Conservation (phyloP, 2,329 filamentous ascomycete species). For the Aspergillus niger region DNA sequence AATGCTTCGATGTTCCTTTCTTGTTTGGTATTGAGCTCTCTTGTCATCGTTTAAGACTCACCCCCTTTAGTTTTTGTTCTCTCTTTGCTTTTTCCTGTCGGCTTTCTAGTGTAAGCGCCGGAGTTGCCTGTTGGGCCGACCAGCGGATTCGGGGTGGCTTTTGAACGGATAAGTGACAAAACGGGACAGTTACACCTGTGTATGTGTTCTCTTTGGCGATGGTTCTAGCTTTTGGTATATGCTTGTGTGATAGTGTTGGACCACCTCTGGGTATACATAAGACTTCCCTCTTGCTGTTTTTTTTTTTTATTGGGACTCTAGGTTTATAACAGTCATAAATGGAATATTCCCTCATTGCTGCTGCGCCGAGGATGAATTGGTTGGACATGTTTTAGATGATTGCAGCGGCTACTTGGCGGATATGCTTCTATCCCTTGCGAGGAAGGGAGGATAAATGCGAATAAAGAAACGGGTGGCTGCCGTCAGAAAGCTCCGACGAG, state of each 20-base stretch:
- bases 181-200: background rate
- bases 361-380: background rate
- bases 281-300: background rate
- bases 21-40: slow-evolving; percentile 2
- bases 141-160: background rate
- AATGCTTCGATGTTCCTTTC: slow-evolving; percentile 1
- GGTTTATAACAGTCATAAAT: background rate
- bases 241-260: background rate
- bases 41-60: background rate
- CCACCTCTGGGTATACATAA: background rate
- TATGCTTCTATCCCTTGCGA: background rate
- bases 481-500: background rate
- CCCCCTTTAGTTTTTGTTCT: background rate
- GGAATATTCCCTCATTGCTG: background rate
- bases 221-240: background rate
- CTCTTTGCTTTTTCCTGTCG: background rate
- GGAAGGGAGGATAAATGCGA: background rate
- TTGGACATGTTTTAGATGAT: background rate
- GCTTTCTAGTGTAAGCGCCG: background rate
- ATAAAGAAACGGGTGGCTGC: slow-evolving; percentile 3
- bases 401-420: background rate
- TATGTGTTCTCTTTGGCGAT: background rate
- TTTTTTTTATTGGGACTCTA: background rate
- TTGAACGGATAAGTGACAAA: background rate
- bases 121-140: slow-evolving; percentile 1